Evolutionary conservation across 2,329 filamentous ascomycete genomes (phyloP).

Genomic region (Arthrobotrys sphaeroides): DNA sequence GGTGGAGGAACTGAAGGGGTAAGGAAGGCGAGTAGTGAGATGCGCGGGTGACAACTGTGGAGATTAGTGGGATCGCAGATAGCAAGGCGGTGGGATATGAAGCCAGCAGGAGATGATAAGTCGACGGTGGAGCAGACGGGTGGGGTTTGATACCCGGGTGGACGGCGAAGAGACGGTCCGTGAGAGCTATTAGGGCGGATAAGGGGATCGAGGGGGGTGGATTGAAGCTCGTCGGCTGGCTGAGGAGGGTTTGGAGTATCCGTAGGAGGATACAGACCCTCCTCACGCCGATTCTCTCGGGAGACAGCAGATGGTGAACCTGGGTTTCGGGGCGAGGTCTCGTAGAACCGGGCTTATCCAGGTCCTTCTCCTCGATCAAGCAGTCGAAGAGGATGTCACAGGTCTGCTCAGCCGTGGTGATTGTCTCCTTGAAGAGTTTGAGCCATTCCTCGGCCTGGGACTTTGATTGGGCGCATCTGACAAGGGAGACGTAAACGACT

Average conservation of each 20-base stretch:
- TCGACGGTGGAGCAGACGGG: slow-evolving; percentile 10
- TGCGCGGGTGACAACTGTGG: background rate
- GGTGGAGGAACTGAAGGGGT: slow-evolving; percentile 41
- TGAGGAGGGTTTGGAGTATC: slow-evolving; percentile 12
- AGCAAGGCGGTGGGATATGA: slow-evolving; percentile 15
- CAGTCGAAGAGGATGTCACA: slow-evolving; percentile 44
- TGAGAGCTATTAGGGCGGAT: slow-evolving; percentile 21
- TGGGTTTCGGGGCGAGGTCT: background rate
- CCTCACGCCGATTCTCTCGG: slow-evolving; percentile 26
- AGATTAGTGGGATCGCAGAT: background rate
- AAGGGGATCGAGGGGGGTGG: slow-evolving; percentile 19
- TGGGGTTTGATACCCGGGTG: slow-evolving; percentile 26
- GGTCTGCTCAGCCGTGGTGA: slow-evolving; percentile 13
- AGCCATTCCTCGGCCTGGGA: slow-evolving; percentile 43
- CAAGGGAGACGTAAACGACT: slow-evolving; percentile 18
- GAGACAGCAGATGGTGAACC: slow-evolving; percentile 29
- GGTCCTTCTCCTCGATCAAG: slow-evolving; percentile 42
- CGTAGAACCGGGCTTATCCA: background rate
- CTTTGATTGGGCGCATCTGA: slow-evolving; percentile 26
- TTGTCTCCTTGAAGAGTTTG: slow-evolving; percentile 41
- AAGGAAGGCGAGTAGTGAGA: slow-evolving; percentile 27
- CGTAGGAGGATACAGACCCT: slow-evolving; percentile 1
- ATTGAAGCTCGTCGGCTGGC: slow-evolving; percentile 23
- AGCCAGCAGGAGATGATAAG: slow-evolving; percentile 29
- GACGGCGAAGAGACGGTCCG: slow-evolving; percentile 37